Base-by-base conservation (phyloP, 805 yeast genomes). In the Saturnispora sanitii region DNA sequence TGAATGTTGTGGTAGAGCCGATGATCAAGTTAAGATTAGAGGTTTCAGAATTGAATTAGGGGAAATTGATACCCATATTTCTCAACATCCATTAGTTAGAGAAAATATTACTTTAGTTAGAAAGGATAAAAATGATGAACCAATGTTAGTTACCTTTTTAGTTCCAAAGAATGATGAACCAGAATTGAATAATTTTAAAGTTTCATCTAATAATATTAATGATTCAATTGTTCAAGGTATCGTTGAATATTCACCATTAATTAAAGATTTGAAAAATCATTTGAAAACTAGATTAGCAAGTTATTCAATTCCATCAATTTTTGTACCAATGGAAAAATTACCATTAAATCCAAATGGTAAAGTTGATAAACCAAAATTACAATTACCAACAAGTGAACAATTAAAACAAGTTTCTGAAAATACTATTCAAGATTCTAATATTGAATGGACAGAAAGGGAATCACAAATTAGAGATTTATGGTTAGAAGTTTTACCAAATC, bases 41-140 rank as follows among this genome's bases (percentile, higher is more conserved):
- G 99, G 99, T 2, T 94, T 92, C 76, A 77, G 99, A 65, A 94
- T 92, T 48, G 99, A 92, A 65, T 70, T 92, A 42, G 99, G 99
- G 45, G 99, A 92, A 64, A 94, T 92, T 57, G 97, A 92, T 61
- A 92, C 98, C 13, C 95, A 92, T 58, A 75, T 92, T 46, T 87
- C 96, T 12, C 95, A 87, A 60, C 96, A 88, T 66, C 83, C 92
- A 2, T 65, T 77, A 47, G 94, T 92, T 37, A 78, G 97, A 59
- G 96, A 92, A 62, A 92, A 92, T 56, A 70, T 87, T 39, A 92
- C 98, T 1, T 67, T 92, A 43, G 97, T 92, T 15, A 77, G 90
- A 56, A 82, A 92, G 56, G 94, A 90, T 62, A 82, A 80, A 61
- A 86, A 86, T 54, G 90, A 83, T 58, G 99, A 92, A 61, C 94